Base-by-base conservation (phyloP, 169 alveolate genomes). In the Ichthyophthirius multifiliis region DNA sequence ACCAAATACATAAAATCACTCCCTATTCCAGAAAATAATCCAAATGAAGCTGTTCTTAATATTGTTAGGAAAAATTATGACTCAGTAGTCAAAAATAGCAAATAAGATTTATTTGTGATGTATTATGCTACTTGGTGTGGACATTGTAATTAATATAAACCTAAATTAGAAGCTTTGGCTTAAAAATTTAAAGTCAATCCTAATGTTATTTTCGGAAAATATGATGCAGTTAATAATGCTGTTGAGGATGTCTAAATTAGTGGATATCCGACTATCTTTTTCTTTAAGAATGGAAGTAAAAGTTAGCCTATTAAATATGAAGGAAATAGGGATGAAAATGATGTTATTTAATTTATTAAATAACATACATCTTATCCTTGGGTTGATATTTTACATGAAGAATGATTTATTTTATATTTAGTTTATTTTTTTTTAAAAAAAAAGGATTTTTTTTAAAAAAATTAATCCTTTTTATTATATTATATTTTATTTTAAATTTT, bases 91-190 rank as follows among this genome's bases (percentile, higher is more conserved):
- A 74, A 93, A 30, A 91, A 92, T 77, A 83, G 80, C 23, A 94
- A 92, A 82, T 91, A 93, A 83, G 98, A 96, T 81, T 98, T 97
- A 62, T 90, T 97, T 44, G 93, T 98, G 48, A 97, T 95, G 89
- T 97, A 96, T 75, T 97, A 97, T 76, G 99, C 99, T 18, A 99
- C 99, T 39, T 97, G 99, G 99, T 97, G 99, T 82, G 98, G 99
- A 20, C 99, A 96, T 91, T 98, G 99, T 94, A 97, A 98, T 82
- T 81, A 92, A 78, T 90, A 97, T 32, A 97, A 95, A 35, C 98
- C 99, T 18, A 65, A 83, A 44, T 93, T 87, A 71, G 94, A 91
- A 34, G 88, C 89, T 44, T 79, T 92, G 37, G 97, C 97, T 43
- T 62, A 81, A 35, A 83, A 95, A 79, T 75, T 93, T 76, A 85